phyloP scores from a whole-genome alignment of 2,329 filamentous ascomycete species.

The Ceratocystis lukuohia region DNA sequence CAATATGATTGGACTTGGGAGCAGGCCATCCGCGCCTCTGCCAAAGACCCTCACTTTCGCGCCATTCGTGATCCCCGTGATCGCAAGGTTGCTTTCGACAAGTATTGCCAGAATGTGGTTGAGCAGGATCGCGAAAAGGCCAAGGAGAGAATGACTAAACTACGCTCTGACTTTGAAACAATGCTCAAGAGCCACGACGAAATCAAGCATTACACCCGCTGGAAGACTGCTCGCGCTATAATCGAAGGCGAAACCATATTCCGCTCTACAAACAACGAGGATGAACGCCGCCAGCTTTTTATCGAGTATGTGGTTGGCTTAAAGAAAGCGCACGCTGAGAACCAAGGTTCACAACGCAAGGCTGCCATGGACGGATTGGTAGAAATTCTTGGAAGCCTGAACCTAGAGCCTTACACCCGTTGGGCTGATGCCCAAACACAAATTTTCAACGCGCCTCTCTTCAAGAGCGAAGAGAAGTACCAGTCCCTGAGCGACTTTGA shows the following conservation, averaged over 20 bases:
- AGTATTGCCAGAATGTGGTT: slow-evolving; percentile 82
- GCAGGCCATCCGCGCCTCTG: slow-evolving; percentile 69
- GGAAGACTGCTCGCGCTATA: slow-evolving; percentile 89
- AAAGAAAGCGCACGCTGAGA: slow-evolving; percentile 65
- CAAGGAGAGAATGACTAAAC: slow-evolving; percentile 81
- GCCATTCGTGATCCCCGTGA: slow-evolving; percentile 87
- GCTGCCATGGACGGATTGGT: slow-evolving; percentile 74
- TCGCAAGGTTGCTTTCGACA: slow-evolving; percentile 81
- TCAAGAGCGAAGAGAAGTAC: slow-evolving; percentile 68
- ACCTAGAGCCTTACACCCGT: slow-evolving; percentile 83
- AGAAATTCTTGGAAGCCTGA: slow-evolving; percentile 61
- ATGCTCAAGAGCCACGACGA: slow-evolving; percentile 96
- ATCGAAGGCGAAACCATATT: slow-evolving; percentile 94
- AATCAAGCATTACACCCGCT: slow-evolving; percentile 91
- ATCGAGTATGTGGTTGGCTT: slow-evolving; percentile 83
- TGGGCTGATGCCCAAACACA: slow-evolving; percentile 83
- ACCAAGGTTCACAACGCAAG: slow-evolving; percentile 58
- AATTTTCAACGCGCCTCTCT: slow-evolving; percentile 33
- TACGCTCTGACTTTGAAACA: slow-evolving; percentile 83
- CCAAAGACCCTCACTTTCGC: slow-evolving; percentile 84
- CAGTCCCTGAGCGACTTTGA: slow-evolving; percentile 75
- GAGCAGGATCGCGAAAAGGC: slow-evolving; percentile 88
- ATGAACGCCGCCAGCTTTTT: slow-evolving; percentile 78
- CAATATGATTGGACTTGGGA: slow-evolving; percentile 91
- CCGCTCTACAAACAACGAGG: slow-evolving; percentile 75